Evolutionary conservation across 2,329 filamentous ascomycete species (phyloP).

Genomic region (Escovopsis sp.): DNA sequence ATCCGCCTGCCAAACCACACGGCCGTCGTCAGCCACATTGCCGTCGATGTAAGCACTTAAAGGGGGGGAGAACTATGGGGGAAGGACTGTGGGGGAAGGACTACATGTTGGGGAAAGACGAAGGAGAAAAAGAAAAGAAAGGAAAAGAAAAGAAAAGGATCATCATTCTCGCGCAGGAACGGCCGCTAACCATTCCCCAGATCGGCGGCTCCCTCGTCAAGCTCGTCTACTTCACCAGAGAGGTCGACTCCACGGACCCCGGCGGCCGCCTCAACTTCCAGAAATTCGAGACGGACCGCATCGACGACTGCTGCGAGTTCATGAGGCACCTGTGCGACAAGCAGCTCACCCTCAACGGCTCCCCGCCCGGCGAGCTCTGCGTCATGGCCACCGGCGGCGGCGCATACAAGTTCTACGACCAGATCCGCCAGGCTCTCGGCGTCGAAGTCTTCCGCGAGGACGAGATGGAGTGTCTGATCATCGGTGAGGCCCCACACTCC

Average conservation of each 20-base stretch:
- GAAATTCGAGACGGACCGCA: slow-evolving; percentile 88
- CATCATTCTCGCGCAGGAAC: background rate
- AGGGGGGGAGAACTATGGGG: no score
- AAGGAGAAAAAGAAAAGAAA: no score
- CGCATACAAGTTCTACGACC: slow-evolving; percentile 93
- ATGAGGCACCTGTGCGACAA: slow-evolving; percentile 76
- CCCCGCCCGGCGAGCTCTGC: slow-evolving; percentile 56
- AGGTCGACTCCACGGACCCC: slow-evolving; percentile 61
- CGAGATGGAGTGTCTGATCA: slow-evolving; percentile 97
- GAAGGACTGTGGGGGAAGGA: no score
- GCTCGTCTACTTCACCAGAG: slow-evolving; percentile 91
- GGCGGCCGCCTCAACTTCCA: slow-evolving; percentile 90
- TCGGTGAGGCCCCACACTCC: slow-evolving; percentile 40
- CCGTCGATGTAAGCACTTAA: slow-evolving; percentile 62
- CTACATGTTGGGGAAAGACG: no score
- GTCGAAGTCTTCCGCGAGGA: slow-evolving; percentile 87
- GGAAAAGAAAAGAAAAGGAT: no score
- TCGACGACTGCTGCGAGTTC: slow-evolving; percentile 86
- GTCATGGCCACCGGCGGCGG: slow-evolving; percentile 95
- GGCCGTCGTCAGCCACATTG: slow-evolving; percentile 88
- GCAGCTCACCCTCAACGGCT: slow-evolving; percentile 62
- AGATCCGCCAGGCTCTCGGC: slow-evolving; percentile 66
- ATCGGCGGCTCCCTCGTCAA: slow-evolving; percentile 94
- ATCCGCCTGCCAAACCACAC: slow-evolving; percentile 96
- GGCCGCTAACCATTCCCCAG: slow-evolving; percentile 27